A percentile compares a stretch with the other conserved stretches of the same genome.
These are phyloP conservation scores for Leccinellum luteum DNA, from an alignment of 768 basidiomycete species.

Conservation along the genomic window DNA sequence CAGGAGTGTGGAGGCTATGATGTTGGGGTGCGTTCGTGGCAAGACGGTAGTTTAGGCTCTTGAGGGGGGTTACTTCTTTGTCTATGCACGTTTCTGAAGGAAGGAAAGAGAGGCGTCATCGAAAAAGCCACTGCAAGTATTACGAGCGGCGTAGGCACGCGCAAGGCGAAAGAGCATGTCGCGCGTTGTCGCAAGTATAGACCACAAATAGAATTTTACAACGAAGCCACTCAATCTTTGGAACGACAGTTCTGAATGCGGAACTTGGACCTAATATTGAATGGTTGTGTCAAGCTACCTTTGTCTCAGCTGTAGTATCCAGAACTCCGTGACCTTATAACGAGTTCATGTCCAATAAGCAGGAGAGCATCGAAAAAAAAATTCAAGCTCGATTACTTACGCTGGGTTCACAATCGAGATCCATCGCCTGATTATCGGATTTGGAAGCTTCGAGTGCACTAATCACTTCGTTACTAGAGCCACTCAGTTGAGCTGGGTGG, in stretches of 20 bases:
- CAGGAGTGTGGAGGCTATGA: constrained; percentile 63
- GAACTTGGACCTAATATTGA: no score
- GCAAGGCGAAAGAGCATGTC: background rate
- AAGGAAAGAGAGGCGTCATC: no score
- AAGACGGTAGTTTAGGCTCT: constrained; percentile 39
- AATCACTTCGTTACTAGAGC: no score
- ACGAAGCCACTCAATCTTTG: no score
- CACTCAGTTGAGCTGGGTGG: background rate
- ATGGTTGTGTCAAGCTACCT: no score
- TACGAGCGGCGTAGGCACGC: no score
- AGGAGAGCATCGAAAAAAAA: background rate
- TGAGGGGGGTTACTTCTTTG: background rate
- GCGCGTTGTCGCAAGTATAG: no score
- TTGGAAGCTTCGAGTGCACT: background rate
- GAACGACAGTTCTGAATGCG: no score
- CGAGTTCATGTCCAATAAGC: background rate
- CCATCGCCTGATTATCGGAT: background rate
- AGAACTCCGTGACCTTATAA: background rate
- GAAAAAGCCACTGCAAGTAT: no score
- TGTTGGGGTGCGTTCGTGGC: constrained; percentile 73
- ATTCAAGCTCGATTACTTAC: background rate
- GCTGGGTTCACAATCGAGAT: background rate
- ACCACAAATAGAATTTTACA: no score
- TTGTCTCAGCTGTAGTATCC: no score
- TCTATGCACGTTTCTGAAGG: background rate